Evolutionary conservation across 208 protist species (phyloP).

Genomic region (Crithidia expoeki): DNA sequence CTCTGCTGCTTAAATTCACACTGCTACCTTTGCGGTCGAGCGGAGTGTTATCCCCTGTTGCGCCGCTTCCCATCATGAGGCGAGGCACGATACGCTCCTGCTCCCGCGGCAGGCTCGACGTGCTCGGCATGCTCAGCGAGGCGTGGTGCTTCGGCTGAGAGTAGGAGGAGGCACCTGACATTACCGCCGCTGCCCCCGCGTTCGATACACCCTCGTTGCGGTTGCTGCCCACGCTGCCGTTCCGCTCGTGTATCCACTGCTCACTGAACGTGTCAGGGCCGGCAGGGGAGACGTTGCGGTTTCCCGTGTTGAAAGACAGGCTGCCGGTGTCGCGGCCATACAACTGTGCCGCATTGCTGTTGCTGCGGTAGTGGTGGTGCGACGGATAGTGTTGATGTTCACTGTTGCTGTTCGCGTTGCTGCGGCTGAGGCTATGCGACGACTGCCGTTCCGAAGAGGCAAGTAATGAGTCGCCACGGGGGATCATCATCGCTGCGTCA

Average conservation of each 20-base stretch:
- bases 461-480: constrained; percentile 5
- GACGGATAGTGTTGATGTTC: not conserved
- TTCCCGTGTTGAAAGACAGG: constrained; percentile 9
- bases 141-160: not conserved
- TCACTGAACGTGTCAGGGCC: constrained; percentile 4
- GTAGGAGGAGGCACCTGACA: not conserved
- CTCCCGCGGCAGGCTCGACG: constrained; percentile 12
- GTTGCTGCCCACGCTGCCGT: constrained; percentile 10
- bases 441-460: not conserved
- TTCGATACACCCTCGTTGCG: not conserved
- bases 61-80: constrained; percentile 8
- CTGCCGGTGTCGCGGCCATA: constrained; percentile 12
- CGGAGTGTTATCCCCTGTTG: constrained; percentile 7
- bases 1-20: constrained; percentile 6
- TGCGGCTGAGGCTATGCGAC: constrained; percentile 8
- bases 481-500: not conserved
- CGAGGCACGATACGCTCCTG: constrained; percentile 15
- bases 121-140: not conserved
- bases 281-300: not conserved
- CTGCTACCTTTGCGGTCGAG: constrained; percentile 20
- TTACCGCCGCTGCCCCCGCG: not conserved
- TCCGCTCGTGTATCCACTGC: constrained; percentile 4
- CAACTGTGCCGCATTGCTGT: not conserved
- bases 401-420: not conserved
- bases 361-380: not conserved